phyloP scores from a whole-genome alignment of 1,284 basidiomycete species.

The Malassezia restricta region DNA sequence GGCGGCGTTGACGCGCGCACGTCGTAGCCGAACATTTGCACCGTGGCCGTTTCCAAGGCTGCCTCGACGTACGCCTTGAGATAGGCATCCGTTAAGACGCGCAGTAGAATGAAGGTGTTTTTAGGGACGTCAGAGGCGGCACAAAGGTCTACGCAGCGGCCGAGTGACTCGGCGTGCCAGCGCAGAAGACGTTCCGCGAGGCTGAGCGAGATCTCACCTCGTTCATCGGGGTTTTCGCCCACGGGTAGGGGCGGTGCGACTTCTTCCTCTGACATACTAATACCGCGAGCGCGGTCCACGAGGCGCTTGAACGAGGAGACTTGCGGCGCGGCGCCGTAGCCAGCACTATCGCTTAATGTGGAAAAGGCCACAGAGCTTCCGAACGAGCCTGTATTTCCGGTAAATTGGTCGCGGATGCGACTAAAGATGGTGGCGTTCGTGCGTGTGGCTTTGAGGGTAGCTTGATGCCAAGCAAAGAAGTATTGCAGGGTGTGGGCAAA shows the following conservation, averaged over 20 bases:
- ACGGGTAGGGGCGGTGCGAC: neutral
- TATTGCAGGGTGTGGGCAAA: slow-evolving; percentile 63
- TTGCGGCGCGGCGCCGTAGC: neutral
- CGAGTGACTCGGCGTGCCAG: slow-evolving; percentile 45
- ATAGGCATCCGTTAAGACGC: slow-evolving; percentile 77
- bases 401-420: slow-evolving; percentile 79
- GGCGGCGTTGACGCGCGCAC: slow-evolving; percentile 23
- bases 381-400: slow-evolving; percentile 46
- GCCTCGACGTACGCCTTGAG: slow-evolving; percentile 77
- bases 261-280: slow-evolving; percentile 1
- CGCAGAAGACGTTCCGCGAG: slow-evolving; percentile 39
- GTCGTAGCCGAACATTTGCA: slow-evolving; percentile 62
- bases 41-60: slow-evolving; percentile 70
- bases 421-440: slow-evolving; percentile 58
- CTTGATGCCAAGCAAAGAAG: slow-evolving; percentile 75
- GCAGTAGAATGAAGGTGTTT: slow-evolving; percentile 71
- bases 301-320: slow-evolving; percentile 34
- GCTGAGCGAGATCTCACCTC: slow-evolving; percentile 33
- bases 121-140: slow-evolving; percentile 54
- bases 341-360: slow-evolving; percentile 10
- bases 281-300: slow-evolving; percentile 20
- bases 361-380: slow-evolving; percentile 14
- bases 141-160: slow-evolving; percentile 42
- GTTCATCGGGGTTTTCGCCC: slow-evolving; percentile 4
- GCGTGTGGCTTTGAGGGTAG: slow-evolving; percentile 12